Conservation (phyloP, 1,284 basidiomycete species). For the Violaceomyces palustris region DNA sequence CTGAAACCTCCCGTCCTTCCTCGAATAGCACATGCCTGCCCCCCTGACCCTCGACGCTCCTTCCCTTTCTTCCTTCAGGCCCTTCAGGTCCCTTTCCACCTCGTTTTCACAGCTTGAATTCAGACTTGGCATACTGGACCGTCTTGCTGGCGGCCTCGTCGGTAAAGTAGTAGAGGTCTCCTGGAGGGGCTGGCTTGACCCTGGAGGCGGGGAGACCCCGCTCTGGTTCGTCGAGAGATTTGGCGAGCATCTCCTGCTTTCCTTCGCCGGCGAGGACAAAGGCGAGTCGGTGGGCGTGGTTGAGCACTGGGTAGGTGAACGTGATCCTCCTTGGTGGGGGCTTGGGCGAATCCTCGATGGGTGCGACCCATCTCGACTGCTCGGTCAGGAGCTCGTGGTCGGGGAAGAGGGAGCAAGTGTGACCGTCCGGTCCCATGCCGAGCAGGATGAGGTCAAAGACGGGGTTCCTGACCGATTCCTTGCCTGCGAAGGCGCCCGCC, state of each 20-base stretch:
- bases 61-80: too few species aligned
- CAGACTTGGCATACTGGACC: slow-evolving; percentile 30
- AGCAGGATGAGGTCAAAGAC: slow-evolving; percentile 53
- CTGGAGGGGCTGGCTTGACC: slow-evolving; percentile 73
- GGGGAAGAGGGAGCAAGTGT: slow-evolving; percentile 94
- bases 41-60: too few species aligned
- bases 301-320: slow-evolving; percentile 52
- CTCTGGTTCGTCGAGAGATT: slow-evolving; percentile 76
- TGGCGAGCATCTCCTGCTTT: slow-evolving; percentile 73
- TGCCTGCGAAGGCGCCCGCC: slow-evolving; percentile 68
- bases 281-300: slow-evolving; percentile 66
- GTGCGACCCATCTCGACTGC: slow-evolving; percentile 87
- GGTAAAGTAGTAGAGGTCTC: slow-evolving; percentile 55
- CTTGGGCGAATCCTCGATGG: slow-evolving; percentile 87
- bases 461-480: slow-evolving; percentile 48
- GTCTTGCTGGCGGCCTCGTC: slow-evolving; percentile 41
- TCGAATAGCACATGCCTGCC: too few species aligned
- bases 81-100: too few species aligned
- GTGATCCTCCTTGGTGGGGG: slow-evolving; percentile 78
- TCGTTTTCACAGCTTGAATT: slow-evolving; percentile 42
- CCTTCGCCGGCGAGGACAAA: slow-evolving; percentile 81
- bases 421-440: slow-evolving; percentile 66
- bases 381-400: slow-evolving; percentile 78
- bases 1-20: too few species aligned
- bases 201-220: slow-evolving; percentile 73